These are phyloP conservation scores for Ustilago shanxiensis DNA, from an alignment of 1,284 basidiomycete genomes.

Conservation along the genomic window DNA sequence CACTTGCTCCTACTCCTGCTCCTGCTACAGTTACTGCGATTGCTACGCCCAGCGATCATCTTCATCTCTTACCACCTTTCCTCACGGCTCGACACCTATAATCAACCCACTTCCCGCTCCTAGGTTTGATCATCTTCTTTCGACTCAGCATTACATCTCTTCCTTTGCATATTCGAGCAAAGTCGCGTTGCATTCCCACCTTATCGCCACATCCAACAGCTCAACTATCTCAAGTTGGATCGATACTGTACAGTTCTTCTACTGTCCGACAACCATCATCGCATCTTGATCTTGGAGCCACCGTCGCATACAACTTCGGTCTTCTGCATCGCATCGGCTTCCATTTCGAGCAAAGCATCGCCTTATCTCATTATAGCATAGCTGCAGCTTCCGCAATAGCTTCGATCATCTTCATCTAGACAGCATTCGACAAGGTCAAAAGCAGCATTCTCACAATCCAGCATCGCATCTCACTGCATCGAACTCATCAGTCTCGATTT, in stretches of 20 bases:
- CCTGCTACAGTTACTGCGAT: not conserved
- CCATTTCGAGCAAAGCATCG: not conserved
- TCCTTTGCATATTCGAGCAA: not conserved
- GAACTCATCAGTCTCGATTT: not conserved
- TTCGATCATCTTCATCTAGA: not conserved
- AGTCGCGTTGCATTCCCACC: not conserved
- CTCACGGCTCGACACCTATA: not conserved
- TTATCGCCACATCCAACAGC: conserved; percentile 3
- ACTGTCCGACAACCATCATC: not conserved
- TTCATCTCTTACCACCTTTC: not conserved
- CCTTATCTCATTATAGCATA: not conserved
- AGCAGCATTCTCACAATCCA: not conserved
- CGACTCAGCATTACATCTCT: conserved; percentile 3
- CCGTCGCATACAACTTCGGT: not conserved
- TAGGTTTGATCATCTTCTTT: not conserved
- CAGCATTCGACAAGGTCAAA: not conserved
- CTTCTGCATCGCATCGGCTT: not conserved
- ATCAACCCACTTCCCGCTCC: not conserved
- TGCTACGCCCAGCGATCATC: not conserved
- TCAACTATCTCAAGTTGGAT: no score
- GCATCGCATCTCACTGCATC: not conserved
- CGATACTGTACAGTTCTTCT: no score
- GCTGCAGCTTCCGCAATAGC: not conserved
- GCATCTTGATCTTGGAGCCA: not conserved
- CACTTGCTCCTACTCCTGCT: not conserved